phyloP scores from a whole-genome alignment of 2,329 filamentous ascomycete species.

The Fusarium lateritium region DNA sequence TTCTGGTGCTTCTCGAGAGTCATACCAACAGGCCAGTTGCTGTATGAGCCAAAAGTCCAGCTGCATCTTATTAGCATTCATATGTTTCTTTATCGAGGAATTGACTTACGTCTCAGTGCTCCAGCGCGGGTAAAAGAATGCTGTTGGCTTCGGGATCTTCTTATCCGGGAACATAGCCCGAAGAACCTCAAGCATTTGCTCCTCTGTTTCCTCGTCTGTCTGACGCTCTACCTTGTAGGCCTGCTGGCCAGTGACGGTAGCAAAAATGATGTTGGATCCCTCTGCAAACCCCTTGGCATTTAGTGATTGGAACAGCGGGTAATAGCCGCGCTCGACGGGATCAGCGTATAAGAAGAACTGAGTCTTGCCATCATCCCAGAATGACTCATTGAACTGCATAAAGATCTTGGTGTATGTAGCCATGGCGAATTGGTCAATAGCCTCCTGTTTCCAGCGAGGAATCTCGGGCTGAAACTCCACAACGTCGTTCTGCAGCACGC shows the following conservation, averaged over 20 bases:
- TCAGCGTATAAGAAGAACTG: conserved; percentile 64
- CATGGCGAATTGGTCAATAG: conserved; percentile 76
- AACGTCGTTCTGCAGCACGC: conserved; percentile 74
- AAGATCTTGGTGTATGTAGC: conserved; percentile 83
- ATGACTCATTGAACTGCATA: conserved; percentile 76
- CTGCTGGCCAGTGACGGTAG: conserved; percentile 57
- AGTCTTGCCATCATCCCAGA: conserved; percentile 66
- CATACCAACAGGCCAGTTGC: conserved; percentile 76
- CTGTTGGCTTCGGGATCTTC: conserved; percentile 70
- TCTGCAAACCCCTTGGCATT: conserved; percentile 70
- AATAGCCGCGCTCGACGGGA: conserved; percentile 58
- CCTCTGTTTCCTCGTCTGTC: conserved; percentile 71
- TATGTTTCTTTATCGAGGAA: accelerated
- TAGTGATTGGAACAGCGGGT: conserved; percentile 75
- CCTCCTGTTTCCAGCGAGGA: conserved; percentile 74
- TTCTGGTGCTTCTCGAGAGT: conserved; percentile 78
- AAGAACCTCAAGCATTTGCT: conserved; percentile 70
- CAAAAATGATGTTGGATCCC: conserved; percentile 76
- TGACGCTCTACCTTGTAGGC: conserved; percentile 68
- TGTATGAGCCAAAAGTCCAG: conserved; percentile 73
- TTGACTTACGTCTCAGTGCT: conserved; percentile 43
- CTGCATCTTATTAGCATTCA: conserved; percentile 8
- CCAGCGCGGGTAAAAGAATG: conserved; percentile 69
- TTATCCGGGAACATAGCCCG: conserved; percentile 72
- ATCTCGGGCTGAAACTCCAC: conserved; percentile 71